Conservation (phyloP, 768 basidiomycete genomes). For the Russula brevipes region DNA sequence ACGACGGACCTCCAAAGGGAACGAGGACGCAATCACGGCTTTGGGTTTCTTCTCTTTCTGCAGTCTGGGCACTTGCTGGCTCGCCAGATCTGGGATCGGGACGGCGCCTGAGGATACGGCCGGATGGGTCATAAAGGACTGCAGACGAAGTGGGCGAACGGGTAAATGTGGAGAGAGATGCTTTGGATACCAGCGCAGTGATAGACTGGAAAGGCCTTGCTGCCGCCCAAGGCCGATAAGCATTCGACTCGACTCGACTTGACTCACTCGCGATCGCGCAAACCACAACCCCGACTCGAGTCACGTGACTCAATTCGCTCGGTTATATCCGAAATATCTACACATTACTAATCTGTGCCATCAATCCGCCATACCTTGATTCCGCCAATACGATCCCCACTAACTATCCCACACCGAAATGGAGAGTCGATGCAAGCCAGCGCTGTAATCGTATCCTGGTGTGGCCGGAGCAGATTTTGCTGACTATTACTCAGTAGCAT, state of each 20-base stretch:
- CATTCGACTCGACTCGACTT: conserved; percentile 1
- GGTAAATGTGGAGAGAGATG: conserved; percentile 16
- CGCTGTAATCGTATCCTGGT: conserved; percentile 87
- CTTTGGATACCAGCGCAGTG: conserved; percentile 10
- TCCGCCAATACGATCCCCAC: conserved; percentile 82
- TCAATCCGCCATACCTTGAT: conserved; percentile 89
- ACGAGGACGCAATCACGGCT: conserved; percentile 36
- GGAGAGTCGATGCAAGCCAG: conserved; percentile 86
- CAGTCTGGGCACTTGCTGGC: conserved; percentile 29
- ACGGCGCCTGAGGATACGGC: conserved; percentile 50
- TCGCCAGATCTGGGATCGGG: conserved; percentile 39
- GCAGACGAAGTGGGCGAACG: conserved; percentile 26
- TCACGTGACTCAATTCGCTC: not conserved
- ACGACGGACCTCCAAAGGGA: conserved; percentile 56
- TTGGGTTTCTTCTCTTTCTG: conserved; percentile 45
- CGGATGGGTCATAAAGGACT: conserved; percentile 44
- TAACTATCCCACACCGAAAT: conserved; percentile 88
- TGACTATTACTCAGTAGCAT: conserved; percentile 77
- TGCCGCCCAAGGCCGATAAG: conserved; percentile 15
- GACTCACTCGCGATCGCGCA: not conserved
- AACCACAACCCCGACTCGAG: not conserved
- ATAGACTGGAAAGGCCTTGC: conserved; percentile 25
- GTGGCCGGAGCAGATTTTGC: conserved; percentile 76
- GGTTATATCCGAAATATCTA: conserved; percentile 3
- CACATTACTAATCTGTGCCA: conserved; percentile 27